These are phyloP conservation scores for Neofusicoccum kwambonambiense DNA, from an alignment of 2,329 filamentous ascomycete species.

Conservation along the genomic window DNA sequence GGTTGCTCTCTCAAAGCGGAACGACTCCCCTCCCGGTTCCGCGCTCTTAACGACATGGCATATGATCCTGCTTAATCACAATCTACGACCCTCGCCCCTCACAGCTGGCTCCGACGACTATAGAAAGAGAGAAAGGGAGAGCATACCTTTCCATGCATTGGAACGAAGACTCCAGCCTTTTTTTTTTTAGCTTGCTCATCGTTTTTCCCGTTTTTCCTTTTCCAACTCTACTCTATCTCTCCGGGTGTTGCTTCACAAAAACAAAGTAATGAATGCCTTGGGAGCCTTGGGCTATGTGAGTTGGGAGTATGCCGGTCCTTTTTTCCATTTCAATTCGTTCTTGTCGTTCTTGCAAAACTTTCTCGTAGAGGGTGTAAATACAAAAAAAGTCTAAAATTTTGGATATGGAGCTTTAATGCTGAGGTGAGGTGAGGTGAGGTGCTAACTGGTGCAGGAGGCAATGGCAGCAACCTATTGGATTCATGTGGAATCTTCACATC, in stretches of 20 bases:
- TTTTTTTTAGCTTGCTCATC: neutral
- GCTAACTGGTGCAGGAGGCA: too few species aligned
- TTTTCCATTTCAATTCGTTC: constrained; percentile 2
- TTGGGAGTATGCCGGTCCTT: constrained; percentile 9
- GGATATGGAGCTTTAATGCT: neutral
- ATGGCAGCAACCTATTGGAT: too few species aligned
- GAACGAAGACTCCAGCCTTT: neutral
- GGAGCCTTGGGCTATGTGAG: constrained; percentile 15
- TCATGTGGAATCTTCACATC: too few species aligned
- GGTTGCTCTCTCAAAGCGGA: neutral
- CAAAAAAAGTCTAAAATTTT: neutral
- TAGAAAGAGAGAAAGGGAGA: neutral
- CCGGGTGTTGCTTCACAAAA: neutral
- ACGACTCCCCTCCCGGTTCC: neutral
- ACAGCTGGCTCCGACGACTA: neutral
- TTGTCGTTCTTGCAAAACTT: neutral
- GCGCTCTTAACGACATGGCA: neutral
- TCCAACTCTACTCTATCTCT: neutral
- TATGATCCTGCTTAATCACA: neutral
- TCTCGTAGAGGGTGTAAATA: constrained; percentile 8
- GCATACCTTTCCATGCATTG: neutral
- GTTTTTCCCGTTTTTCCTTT: neutral
- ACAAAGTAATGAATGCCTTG: constrained; percentile 11
- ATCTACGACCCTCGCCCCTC: neutral
- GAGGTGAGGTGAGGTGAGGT: neutral